These are phyloP conservation scores for Ceratobasidium sp. DNA, from an alignment of 1,284 basidiomycete species.

Conservation along the genomic window DNA sequence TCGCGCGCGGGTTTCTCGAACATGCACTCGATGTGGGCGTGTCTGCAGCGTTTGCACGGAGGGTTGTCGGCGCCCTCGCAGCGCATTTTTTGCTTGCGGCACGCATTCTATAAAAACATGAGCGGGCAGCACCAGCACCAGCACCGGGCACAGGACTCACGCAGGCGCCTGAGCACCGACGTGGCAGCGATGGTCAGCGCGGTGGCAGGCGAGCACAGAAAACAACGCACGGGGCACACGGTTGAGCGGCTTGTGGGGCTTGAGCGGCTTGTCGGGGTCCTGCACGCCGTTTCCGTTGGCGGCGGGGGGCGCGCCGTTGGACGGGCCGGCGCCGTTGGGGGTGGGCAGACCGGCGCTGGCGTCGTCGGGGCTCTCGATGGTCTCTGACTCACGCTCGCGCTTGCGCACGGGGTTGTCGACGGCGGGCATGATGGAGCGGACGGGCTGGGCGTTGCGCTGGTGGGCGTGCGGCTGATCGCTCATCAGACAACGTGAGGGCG, in stretches of 20 bases:
- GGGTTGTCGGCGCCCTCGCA: conserved; percentile 92
- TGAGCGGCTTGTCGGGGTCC: conserved; percentile 52
- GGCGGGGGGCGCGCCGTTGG: neutral
- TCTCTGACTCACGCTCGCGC: conserved; percentile 33
- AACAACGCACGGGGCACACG: conserved; percentile 77
- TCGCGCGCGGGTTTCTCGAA: conserved; percentile 90
- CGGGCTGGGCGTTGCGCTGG: conserved; percentile 18
- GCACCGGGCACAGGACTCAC: conserved; percentile 59
- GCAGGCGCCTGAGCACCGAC: conserved; percentile 69
- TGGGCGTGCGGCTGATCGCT: conserved; percentile 19
- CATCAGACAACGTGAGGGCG: neutral
- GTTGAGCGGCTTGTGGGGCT: conserved; percentile 80
- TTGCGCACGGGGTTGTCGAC: conserved; percentile 22
- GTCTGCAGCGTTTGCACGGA: conserved; percentile 88
- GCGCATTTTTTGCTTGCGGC: conserved; percentile 87
- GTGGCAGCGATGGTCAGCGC: conserved; percentile 48
- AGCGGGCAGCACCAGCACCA: neutral
- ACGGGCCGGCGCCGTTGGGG: conserved; percentile 13
- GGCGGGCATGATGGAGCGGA: conserved; percentile 36
- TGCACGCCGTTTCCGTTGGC: neutral
- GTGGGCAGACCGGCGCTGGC: conserved; percentile 25
- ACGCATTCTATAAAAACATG: conserved; percentile 69
- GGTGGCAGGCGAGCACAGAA: conserved; percentile 26
- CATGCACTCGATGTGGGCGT: conserved; percentile 84
- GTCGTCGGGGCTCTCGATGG: conserved; percentile 34